Conservation (phyloP, 257 asterid genomes). For the Solanum corneliomulleri region DNA sequence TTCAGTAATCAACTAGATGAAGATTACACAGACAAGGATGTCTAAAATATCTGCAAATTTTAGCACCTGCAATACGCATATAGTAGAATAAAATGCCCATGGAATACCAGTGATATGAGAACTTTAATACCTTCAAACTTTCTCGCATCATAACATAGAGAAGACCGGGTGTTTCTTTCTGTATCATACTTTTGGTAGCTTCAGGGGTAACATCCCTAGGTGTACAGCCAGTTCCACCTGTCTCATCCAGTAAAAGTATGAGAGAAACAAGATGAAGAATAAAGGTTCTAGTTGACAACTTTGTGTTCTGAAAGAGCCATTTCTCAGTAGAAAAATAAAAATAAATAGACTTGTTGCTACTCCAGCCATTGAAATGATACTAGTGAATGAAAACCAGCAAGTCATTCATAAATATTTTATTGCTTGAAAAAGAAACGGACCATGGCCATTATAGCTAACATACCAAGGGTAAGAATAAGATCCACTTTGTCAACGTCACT, state of each 20-base stretch:
- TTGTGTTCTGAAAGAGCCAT: background rate
- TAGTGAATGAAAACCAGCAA: background rate
- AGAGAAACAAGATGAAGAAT: conserved; percentile 2
- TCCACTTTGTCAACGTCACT: conserved; percentile 83
- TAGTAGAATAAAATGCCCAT: background rate
- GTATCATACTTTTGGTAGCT: conserved; percentile 79
- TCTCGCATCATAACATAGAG: conserved; percentile 89
- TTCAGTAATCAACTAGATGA: background rate
- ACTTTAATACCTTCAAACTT: conserved; percentile 63
- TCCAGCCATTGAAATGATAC: background rate
- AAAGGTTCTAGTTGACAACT: background rate
- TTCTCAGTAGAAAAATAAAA: background rate
- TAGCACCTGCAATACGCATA: background rate
- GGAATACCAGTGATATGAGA: background rate
- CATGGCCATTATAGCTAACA: background rate
- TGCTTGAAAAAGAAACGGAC: background rate
- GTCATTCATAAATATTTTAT: background rate
- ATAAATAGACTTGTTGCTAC: background rate
- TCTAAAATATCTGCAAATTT: background rate
- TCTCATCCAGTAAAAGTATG: background rate
- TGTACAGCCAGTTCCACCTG: conserved; percentile 96
- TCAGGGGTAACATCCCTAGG: conserved; percentile 98
- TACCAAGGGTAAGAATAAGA: conserved; percentile 93
- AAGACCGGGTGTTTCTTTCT: conserved; percentile 91
- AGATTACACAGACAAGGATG: background rate